Percentiles rank a stretch among this genome's conserved stretches.
Conservation (phyloP, 2,329 filamentous ascomycete species). For the Dothistroma pini region DNA sequence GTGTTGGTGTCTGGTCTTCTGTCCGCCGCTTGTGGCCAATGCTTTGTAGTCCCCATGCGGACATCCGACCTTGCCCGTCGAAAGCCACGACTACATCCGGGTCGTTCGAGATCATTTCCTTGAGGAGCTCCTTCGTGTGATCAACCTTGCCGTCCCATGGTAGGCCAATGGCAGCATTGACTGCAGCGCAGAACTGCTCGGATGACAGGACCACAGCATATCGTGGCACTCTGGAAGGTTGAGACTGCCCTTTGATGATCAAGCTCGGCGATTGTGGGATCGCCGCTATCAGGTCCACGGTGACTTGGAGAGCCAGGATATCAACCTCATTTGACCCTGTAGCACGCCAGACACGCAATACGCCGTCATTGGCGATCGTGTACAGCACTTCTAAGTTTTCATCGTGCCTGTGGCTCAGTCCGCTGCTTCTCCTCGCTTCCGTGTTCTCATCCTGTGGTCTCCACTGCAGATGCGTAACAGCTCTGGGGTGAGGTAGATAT, state of each 20-base stretch:
- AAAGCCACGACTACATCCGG: constrained; percentile 85
- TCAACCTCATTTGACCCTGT: constrained; percentile 68
- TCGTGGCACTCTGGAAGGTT: constrained; percentile 44
- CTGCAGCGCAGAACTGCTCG: constrained; percentile 69
- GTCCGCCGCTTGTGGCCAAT: constrained; percentile 64
- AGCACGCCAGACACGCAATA: constrained; percentile 78
- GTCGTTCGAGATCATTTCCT: constrained; percentile 77
- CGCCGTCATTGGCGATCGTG: constrained; percentile 77
- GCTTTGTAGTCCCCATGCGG: constrained; percentile 88
- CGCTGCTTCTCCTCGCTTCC: constrained; percentile 54
- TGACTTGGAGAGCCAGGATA: constrained; percentile 73
- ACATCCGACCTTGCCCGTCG: constrained; percentile 81
- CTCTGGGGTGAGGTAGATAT: constrained; percentile 79
- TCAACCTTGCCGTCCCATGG: constrained; percentile 49
- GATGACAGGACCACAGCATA: constrained; percentile 82
- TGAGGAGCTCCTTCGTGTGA: constrained; percentile 75
- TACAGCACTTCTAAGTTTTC: constrained; percentile 76
- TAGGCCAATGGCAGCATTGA: constrained; percentile 51
- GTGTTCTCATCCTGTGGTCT: constrained; percentile 61
- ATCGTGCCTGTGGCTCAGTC: constrained; percentile 28
- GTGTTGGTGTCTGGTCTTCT: constrained; percentile 42
- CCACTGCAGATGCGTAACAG: constrained; percentile 85
- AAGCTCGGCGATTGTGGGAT: constrained; percentile 45
- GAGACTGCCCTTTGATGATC: constrained; percentile 47
- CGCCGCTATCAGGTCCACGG: constrained; percentile 70